Evolutionary conservation across 805 yeast genomes (phyloP).

Genomic region (Candida ponderosae): DNA sequence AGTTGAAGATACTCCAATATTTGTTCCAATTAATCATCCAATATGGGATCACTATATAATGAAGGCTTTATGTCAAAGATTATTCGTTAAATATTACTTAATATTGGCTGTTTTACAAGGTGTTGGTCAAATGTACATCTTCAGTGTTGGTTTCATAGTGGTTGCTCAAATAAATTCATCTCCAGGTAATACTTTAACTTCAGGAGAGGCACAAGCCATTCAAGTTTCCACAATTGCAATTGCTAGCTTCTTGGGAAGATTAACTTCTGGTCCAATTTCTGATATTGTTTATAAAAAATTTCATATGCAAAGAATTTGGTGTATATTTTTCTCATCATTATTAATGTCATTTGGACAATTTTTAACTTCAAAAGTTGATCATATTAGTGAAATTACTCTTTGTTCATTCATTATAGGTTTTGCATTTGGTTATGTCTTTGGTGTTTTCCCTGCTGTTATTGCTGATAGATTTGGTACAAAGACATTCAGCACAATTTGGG

Average conservation of each 20-base stretch:
- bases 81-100: slow-evolving; percentile 44
- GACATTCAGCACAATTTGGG: slow-evolving; percentile 71
- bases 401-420: slow-evolving; percentile 53
- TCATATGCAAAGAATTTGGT: slow-evolving; percentile 60
- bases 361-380: slow-evolving; percentile 24
- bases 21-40: slow-evolving; percentile 18
- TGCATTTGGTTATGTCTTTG: slow-evolving; percentile 65
- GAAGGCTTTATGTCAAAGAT: slow-evolving; percentile 12
- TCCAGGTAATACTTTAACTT: slow-evolving; percentile 16
- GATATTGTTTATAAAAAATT: slow-evolving; percentile 47
- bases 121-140: slow-evolving; percentile 66
- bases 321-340: slow-evolving; percentile 35
- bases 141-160: slow-evolving; percentile 67
- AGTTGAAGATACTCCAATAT: slow-evolving; percentile 22
- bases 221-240: slow-evolving; percentile 65
- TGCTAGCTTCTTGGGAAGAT: slow-evolving; percentile 58
- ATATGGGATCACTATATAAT: slow-evolving; percentile 19
- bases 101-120: slow-evolving; percentile 54
- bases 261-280: slow-evolving; percentile 56
- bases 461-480: slow-evolving; percentile 67
- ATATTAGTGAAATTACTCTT: slow-evolving; percentile 34
- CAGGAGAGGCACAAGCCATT: slow-evolving; percentile 51
- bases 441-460: slow-evolving; percentile 66
- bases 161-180: slow-evolving; percentile 31
- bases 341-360: slow-evolving; percentile 30